Base-by-base conservation (phyloP, 176 grass and related monocot genomes). In the Poa annua region DNA sequence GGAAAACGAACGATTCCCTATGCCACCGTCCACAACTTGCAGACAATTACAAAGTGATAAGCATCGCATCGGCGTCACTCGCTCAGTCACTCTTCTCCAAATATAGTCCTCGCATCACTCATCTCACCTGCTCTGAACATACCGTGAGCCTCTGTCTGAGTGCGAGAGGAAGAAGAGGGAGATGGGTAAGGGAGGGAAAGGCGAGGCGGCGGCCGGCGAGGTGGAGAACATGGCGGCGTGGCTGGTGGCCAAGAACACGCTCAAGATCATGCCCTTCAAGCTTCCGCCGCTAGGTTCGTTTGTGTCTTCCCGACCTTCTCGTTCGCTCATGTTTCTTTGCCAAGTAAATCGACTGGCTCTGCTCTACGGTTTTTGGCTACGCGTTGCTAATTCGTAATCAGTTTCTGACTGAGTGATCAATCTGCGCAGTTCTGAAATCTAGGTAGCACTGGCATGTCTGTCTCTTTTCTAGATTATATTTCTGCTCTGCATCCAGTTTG, bases 161-260 rank as follows among this genome's bases (percentile, higher is more conserved):
- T 0, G 39, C 11, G 48, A 6, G 29, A 42, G 50, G 19, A 17
- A 24, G 12, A 21, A 33, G 70, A 80, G 33, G 26, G 3, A 70
- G 57, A 94, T 93, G 96, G 96, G 91, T 77, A 98, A 97, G 80
- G 92, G 90, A 52, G 86, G 74, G 74, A 87, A 91, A 70, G 92
- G 86, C 67, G 92, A 92, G 66, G 88, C 79, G 72, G 82, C 78
- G 83, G 76, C 66, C 16, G 86, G 34, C 9, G 89, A 87, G 33
- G 89, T 51, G 68, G 90, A 91, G 90, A 98, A 98, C 87, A 91
- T 98, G 92, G 96, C 96, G 70, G 92, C 96, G 13, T 98, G 96
- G 96, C 71, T 98, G 68, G 92, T 95, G 35, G 90, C 91, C 9
- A 85, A 90, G 50, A 88, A 98, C 88, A 98, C 88, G 38, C 83